A percentile compares a stretch with the other conserved stretches of the same genome.
phyloP scores from a whole-genome alignment of 202 grass and related monocot species.

The Bolboschoenoplectus hybrid region DNA sequence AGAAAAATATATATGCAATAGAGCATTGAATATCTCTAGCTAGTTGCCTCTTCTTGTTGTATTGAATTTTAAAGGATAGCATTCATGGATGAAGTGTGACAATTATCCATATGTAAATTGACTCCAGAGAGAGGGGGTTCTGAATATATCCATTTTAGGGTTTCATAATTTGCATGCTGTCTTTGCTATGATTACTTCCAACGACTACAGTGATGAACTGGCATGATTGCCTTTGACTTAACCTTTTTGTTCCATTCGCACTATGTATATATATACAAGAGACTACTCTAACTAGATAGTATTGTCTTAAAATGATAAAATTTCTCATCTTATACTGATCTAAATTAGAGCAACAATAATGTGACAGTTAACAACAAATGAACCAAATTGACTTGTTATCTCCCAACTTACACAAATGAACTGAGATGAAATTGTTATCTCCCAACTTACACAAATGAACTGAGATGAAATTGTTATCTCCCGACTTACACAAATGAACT shows the following conservation, averaged over 20 bases:
- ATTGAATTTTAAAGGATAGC: not conserved
- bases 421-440: not conserved
- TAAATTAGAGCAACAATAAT: not conserved
- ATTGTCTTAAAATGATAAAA: not conserved
- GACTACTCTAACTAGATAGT: not conserved
- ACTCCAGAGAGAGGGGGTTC: conserved; percentile 20
- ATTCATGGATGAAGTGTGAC: conserved; percentile 2
- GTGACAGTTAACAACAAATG: not conserved
- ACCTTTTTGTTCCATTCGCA: not conserved
- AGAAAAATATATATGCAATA: not conserved
- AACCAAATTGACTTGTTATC: not conserved
- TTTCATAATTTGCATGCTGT: conserved; percentile 37
- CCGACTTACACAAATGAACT: not conserved
- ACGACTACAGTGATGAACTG: conserved; percentile 29
- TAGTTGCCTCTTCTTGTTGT: not conserved
- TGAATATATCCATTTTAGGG: conserved; percentile 29
- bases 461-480: not conserved
- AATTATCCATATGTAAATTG: conserved; percentile 30
- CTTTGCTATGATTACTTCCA: conserved; percentile 43
- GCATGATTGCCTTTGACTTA: conserved; percentile 31
- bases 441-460: not conserved
- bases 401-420: not conserved
- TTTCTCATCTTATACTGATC: conserved; percentile 2
- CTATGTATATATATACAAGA: not conserved
- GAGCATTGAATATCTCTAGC: conserved; percentile 20